Percentiles rank a stretch among this genome's conserved stretches.
These are phyloP conservation scores for Candida silvicultrix DNA, from an alignment of 805 yeast genomes.

Conservation along the genomic window DNA sequence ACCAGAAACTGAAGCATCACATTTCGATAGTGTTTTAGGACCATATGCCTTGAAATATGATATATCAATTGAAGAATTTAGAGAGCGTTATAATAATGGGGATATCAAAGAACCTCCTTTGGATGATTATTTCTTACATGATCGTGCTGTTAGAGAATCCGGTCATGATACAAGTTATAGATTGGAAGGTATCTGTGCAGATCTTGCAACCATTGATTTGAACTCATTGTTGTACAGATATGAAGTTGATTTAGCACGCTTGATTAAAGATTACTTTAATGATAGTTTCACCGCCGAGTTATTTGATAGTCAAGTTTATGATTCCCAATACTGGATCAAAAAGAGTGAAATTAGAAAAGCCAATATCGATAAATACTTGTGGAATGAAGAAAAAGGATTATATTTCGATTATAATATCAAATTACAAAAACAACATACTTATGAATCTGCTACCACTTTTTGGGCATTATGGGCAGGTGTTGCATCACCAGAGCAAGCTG, in stretches of 20 bases:
- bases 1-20: constrained; percentile 91
- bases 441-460: constrained; percentile 83
- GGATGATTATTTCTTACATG: constrained; percentile 86
- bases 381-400: constrained; percentile 77
- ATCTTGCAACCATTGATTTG: constrained; percentile 85
- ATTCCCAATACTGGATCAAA: constrained; percentile 54
- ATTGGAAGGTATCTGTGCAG: constrained; percentile 83
- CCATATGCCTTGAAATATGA: constrained; percentile 65
- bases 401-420: constrained; percentile 81
- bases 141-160: constrained; percentile 90
- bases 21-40: constrained; percentile 64
- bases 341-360: constrained; percentile 48
- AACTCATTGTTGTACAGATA: constrained; percentile 84
- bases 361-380: constrained; percentile 60
- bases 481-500: constrained; percentile 66
- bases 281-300: constrained; percentile 32
- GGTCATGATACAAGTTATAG: constrained; percentile 95
- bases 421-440: constrained; percentile 45
- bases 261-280: constrained; percentile 50
- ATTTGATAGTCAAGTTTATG: constrained; percentile 33
- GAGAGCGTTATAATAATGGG: constrained; percentile 61
- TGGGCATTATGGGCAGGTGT: constrained; percentile 89
- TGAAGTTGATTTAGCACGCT: constrained; percentile 74
- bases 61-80: constrained; percentile 54
- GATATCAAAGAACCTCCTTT: constrained; percentile 67